Evolutionary conservation across 1,284 basidiomycete genomes (phyloP), one percentile per base, ranked within the genome.

Genomic region (Peniophora sp.): DNA sequence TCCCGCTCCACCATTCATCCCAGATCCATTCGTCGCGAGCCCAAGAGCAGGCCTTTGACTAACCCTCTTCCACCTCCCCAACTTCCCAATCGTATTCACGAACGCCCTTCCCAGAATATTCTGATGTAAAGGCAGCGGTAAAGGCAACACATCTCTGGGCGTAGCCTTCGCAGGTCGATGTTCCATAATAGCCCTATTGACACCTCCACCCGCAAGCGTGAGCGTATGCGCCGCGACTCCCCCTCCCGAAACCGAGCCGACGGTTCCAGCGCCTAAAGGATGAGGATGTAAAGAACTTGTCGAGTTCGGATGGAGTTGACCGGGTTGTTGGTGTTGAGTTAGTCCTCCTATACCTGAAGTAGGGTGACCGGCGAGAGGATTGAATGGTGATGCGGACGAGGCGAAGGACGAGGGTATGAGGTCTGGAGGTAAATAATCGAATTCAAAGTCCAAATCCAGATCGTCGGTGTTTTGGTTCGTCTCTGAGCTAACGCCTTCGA

Each of bases 1-100:
- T n/a, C n/a, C n/a, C n/a, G n/a, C 27, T 32, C 27, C 27, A 32
- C 27, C 27, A 32, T 32, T 32, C 27, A 32, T 32, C 27, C 27
- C 27, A 32, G 27, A 5, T 32, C 27, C 27, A 12, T 32, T 32
- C 19, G 38, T n/a, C 5, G 38, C 38, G 38, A 41, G 38, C 5
- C 19, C n/a, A n/a, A 41, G 27, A 67, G 67, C 63, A 17, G 62
- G 61, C 3, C 81, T 70, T 16, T 81, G 75, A 54, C 86, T 84
- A 45, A 87, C 87, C 2, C 88, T 78, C 57, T 78, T 87, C 85
- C 89, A 90, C n/a, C 85, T 72, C 8, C 90, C 89, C 14, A 92
- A 67, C 2, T 85, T 77, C 2, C 89, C 85, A 47, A 91, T 85
- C 1, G 89, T 90, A 65, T 85, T 89, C 43, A 89, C 85, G 47